Evolutionary conservation across 2,329 filamentous ascomycete species (phyloP).

Genomic region (Bipolaris bicolor): DNA sequence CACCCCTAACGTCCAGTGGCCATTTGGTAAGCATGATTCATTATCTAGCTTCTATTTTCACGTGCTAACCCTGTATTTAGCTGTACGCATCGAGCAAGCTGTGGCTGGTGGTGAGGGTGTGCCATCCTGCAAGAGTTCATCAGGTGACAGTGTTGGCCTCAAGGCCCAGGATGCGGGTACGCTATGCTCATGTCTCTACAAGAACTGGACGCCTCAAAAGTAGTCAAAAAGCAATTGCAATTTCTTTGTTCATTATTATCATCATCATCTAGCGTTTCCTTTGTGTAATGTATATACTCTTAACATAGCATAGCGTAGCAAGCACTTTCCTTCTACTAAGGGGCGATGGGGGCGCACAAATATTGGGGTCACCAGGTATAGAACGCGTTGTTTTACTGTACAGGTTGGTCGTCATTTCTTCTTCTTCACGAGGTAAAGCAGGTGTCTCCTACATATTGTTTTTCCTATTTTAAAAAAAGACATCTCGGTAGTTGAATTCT

Average conservation of each 20-base stretch:
- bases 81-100: constrained; percentile 62
- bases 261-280: constrained; percentile 12
- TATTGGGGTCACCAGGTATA: background rate
- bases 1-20: constrained; percentile 41
- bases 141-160: constrained; percentile 47
- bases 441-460: background rate
- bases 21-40: constrained; percentile 36
- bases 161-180: constrained; percentile 41
- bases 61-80: constrained; percentile 32
- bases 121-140: constrained; percentile 60
- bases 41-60: background rate
- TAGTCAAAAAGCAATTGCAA: constrained; percentile 2
- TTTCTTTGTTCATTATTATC: background rate
- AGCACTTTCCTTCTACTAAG: background rate
- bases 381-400: background rate
- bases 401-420: background rate
- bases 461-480: background rate
- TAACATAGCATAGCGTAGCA: constrained; percentile 8
- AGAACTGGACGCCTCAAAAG: constrained; percentile 44
- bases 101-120: constrained; percentile 56
- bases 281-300: constrained; percentile 10
- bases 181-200: constrained; percentile 57
- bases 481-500: background rate
- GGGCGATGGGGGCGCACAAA: constrained; percentile 8
- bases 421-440: background rate